Base-by-base conservation (phyloP, 148 eudicot genomes). In the Limonium bicolor region DNA sequence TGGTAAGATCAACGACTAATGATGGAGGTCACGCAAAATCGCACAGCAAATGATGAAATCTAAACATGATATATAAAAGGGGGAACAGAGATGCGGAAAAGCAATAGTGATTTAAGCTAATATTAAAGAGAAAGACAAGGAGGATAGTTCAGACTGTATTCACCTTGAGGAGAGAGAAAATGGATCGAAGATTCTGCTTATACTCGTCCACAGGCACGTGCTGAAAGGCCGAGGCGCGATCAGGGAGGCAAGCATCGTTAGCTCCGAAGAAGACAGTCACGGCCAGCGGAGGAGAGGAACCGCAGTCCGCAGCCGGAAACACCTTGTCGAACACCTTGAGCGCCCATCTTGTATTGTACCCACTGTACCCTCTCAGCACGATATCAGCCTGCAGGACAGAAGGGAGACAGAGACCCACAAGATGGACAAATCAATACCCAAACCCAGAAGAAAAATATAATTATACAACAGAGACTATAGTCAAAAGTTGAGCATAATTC, bases 281-380 rank as follows among this genome's bases (percentile, higher is more conserved):
- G 1, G 81, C 90, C 28, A 49, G 42, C 12, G 83, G 78, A 9
- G 38, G 41, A 16, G 78, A 68, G 7, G 38, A 69, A 11, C 29
- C 71, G 2, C 50, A 62, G 14, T 24, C 61, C 38, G 13, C 49
- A 21, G 55, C 21, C 41, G 80, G 81, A 55, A 83, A 83, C 40
- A 80, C 81, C 45, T 37, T 69, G 27, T 77, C 69, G 31, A 83
- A 20, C 35, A 70, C 80, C 57, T 59, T 65, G 4, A 83, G 41
- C 3, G 86, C 94, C 94, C 94, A 88, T 33, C 92, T 66, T 2
- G 96, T 80, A 45, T 80, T 88, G 63, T 88, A 88, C 53, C 96
- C 96, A 56, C 94, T 77, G 53, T 79, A 83, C 17, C 96, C 96
- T 56, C 96, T 69, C 32, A 77, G 36, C 63, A 80, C 62, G 53